A percentile compares a stretch with the other conserved stretches of the same genome.
Conservation (phyloP, 768 basidiomycete genomes). For the Pulveroboletus sp. region DNA sequence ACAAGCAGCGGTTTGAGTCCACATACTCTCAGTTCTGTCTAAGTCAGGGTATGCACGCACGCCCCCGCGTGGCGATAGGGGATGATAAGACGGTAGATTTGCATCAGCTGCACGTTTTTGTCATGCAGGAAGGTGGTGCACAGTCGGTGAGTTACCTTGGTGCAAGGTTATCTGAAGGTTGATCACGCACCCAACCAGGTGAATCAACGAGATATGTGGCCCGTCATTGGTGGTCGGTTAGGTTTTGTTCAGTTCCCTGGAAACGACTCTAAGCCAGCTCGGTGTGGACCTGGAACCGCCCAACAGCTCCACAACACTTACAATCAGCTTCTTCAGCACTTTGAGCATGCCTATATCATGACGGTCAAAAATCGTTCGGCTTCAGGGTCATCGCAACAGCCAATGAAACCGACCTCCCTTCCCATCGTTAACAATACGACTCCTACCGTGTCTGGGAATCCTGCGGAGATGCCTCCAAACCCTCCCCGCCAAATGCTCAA, state of each 20-base stretch:
- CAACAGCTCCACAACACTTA: constrained; percentile 58
- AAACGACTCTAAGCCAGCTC: constrained; percentile 54
- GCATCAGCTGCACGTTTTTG: constrained; percentile 51
- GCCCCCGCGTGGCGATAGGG: constrained; percentile 39
- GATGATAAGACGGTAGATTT: constrained; percentile 59
- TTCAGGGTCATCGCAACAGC: constrained; percentile 11
- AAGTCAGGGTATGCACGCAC: constrained; percentile 38
- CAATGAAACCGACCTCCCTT: constrained; percentile 10
- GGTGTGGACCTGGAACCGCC: constrained; percentile 57
- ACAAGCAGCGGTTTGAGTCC: constrained; percentile 48
- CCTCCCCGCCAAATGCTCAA: constrained; percentile 4
- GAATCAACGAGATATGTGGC: constrained; percentile 53
- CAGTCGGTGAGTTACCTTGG: constrained; percentile 36
- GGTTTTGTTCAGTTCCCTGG: constrained; percentile 63
- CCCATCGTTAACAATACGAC: constrained; percentile 8
- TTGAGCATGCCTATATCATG: constrained; percentile 51
- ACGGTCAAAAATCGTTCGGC: constrained; percentile 31
- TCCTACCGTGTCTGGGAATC: constrained; percentile 9
- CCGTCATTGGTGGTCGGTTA: constrained; percentile 61
- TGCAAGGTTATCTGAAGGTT: not conserved
- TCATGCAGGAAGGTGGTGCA: constrained; percentile 55
- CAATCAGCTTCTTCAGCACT: constrained; percentile 49
- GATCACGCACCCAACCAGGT: constrained; percentile 38
- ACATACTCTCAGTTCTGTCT: constrained; percentile 47
- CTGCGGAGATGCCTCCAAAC: constrained; percentile 20